A percentile compares a stretch with the other conserved stretches of the same genome.
These are phyloP conservation scores for Paraconiothyrium sp. DNA, from an alignment of 2,329 filamentous ascomycete species.

Conservation along the genomic window DNA sequence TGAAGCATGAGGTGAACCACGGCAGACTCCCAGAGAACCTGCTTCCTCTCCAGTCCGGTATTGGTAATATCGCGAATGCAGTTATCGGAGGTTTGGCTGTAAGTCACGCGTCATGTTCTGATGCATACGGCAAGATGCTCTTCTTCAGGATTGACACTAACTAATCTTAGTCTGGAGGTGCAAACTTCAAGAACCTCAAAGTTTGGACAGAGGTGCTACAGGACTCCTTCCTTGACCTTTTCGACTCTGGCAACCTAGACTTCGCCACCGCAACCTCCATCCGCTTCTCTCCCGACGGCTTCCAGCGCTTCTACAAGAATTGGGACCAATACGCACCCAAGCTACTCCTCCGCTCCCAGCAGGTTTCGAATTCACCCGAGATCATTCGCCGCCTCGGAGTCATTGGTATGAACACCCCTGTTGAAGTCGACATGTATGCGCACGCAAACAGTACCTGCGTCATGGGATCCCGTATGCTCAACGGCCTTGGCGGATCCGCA, in stretches of 20 bases:
- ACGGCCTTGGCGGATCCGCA: slow-evolving; percentile 82
- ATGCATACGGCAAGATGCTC: too few species aligned
- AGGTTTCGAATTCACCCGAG: slow-evolving; percentile 88
- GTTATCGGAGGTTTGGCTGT: slow-evolving; percentile 81
- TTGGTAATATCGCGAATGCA: slow-evolving; percentile 93
- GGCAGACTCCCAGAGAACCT: slow-evolving; percentile 81
- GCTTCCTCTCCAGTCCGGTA: slow-evolving; percentile 84
- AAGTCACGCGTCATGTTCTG: slow-evolving; percentile 20
- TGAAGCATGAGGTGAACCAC: slow-evolving; percentile 83
- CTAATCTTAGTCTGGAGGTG: slow-evolving; percentile 62
- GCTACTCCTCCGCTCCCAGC: slow-evolving; percentile 85
- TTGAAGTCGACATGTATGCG: slow-evolving; percentile 94
- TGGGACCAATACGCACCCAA: slow-evolving; percentile 84
- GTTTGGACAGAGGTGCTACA: slow-evolving; percentile 96
- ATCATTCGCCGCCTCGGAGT: slow-evolving; percentile 87
- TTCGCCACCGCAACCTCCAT: slow-evolving; percentile 91
- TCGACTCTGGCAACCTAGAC: slow-evolving; percentile 86
- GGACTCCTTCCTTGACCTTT: slow-evolving; percentile 91
- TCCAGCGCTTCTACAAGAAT: slow-evolving; percentile 88
- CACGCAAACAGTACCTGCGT: slow-evolving; percentile 92
- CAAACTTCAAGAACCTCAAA: slow-evolving; percentile 86
- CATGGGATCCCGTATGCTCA: slow-evolving; percentile 87
- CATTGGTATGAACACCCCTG: slow-evolving; percentile 95
- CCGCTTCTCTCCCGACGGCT: slow-evolving; percentile 89
- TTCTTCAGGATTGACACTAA: slow-evolving; percentile 6